Base-by-base conservation (phyloP, 2,329 filamentous ascomycete species). In the Stagonosporopsis vannaccii region DNA sequence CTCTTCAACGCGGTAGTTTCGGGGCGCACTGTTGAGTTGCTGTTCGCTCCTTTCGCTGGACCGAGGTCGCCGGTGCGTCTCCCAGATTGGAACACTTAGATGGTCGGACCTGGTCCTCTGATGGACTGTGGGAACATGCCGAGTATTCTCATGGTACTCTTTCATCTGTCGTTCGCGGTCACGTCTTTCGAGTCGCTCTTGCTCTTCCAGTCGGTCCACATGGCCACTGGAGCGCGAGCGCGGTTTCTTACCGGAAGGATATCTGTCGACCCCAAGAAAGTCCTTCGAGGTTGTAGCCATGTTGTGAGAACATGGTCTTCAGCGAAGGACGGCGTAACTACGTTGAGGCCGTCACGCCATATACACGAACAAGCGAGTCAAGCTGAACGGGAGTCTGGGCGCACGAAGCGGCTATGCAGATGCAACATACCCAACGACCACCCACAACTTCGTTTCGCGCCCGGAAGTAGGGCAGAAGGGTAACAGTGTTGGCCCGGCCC, bases 221-320 rank as follows among this genome's bases (percentile, higher is more conserved):
- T 70, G 62, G 5, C 62, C 65, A n/a, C 62, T 66, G 26, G 65
- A 67, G 17, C 65, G 61, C 8, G 66, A 67, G 13, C 68, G 67
- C 40, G 61, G 65, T 9, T 56, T 37, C 9, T 44, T 40, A n/a
- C 20, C 8, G 2, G 20, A n/a, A 26, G 52, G 20, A 9, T 19
- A n/a, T 9, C 41, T 41, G 17, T 50, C 22, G 17, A 46, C 35
- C 3, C 28, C 22, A 19, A 50, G 41, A n/a, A 41, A 56, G 6
- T 56, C 40, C 3, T 12, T 46, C 5, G 52, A 28, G 35, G 23
- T 11, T 45, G 35, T 37, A 42, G 39, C 37, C 37, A 42, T 28
- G 4, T 42, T 28, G 39, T 15, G 1, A 3, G 5, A 22, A 11
- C 23, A 28, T 15, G 8, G 8, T 15, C 13, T 4, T 6, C 4